Base-by-base conservation (phyloP, 2,329 filamentous ascomycete species). In the Monilinia vaccinii-corymbosi region DNA sequence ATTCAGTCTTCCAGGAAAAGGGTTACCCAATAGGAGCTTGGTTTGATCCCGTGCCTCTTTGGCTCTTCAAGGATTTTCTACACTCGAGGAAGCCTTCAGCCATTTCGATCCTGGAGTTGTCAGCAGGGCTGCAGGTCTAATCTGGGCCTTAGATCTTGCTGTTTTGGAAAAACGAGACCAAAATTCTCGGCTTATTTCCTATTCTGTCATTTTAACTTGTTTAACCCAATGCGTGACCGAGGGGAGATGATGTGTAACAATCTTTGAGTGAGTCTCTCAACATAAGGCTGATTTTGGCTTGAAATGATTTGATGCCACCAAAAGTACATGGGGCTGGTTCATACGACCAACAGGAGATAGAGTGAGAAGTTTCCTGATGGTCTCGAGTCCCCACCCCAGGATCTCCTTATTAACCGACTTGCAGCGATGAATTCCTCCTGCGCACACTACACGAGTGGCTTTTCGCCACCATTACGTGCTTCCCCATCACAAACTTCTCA, bases 111-210 rank as follows among this genome's bases (percentile, higher is more conserved):
- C 16, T 40, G 56, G 46, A 21, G 5, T 44, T n/a, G 16, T 58
- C 25, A 23, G 25, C 47, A 52, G 38, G 40, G 56, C 21, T 28
- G 16, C 10, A 21, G 7, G 16, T n/a, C 18, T 32, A 38, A n/a
- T 34, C 18, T 23, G 8, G 28, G 6, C 31, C 36, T 31, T 32
- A 10, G 18, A 45, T 36, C 13, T 45, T 25, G 42, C 10, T 36
- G 21, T 32, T n/a, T 14, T 28, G 46, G n/a, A 31, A 42, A 36
- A 23, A 38, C 28, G 28, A n/a, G 23, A 21, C 23, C 13, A 46
- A 14, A 46, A 53, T 16, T 32, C n/a, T 53, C 48, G 48, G 48
- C 23, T 32, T 53, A 40, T 38, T 59, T 46, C 57, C 57, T 53
- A 36, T 45, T 59, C 11, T 25, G 32, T 38, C 16, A 53, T 21